Percentiles rank a stretch among this genome's conserved stretches.
phyloP scores from a whole-genome alignment of 1,284 basidiomycete species.

The Malassezia japonica region DNA sequence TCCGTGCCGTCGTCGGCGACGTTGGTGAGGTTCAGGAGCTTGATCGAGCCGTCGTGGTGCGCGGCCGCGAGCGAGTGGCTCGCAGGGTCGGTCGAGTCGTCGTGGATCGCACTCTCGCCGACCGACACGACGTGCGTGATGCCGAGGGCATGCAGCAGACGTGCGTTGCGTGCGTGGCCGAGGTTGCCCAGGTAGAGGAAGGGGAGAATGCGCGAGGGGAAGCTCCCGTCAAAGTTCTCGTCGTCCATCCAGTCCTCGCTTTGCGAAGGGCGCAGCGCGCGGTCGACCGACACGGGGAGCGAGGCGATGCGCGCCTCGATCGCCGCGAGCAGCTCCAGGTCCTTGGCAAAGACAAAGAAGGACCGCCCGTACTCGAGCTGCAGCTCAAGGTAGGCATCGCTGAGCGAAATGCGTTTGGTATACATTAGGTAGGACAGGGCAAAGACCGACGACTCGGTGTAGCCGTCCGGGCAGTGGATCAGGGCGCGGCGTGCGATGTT shows the following conservation, averaged over 20 bases:
- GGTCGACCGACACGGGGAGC: slow-evolving; percentile 2
- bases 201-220: slow-evolving; percentile 84
- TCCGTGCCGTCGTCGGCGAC: slow-evolving; percentile 93
- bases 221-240: slow-evolving; percentile 81
- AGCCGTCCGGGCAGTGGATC: slow-evolving; percentile 48
- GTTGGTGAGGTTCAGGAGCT: slow-evolving; percentile 71
- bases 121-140: slow-evolving; percentile 96
- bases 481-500: slow-evolving; percentile 21
- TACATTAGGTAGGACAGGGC: slow-evolving; percentile 84
- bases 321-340: slow-evolving; percentile 64
- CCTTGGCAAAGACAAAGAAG: slow-evolving; percentile 87
- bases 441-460: slow-evolving; percentile 78
- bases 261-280: neutral
- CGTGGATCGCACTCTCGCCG: slow-evolving; percentile 72
- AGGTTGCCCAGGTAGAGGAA: slow-evolving; percentile 88
- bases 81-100: slow-evolving; percentile 18
- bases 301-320: slow-evolving; percentile 58
- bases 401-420: slow-evolving; percentile 58
- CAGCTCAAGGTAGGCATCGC: slow-evolving; percentile 71
- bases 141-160: slow-evolving; percentile 88
- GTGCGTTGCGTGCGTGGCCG: slow-evolving; percentile 84
- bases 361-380: slow-evolving; percentile 57
- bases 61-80: slow-evolving; percentile 71
- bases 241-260: slow-evolving; percentile 71
- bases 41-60: slow-evolving; percentile 73